Base-by-base conservation (phyloP, 2,329 filamentous ascomycete genomes). In the Aspergillus pseudonomiae region DNA sequence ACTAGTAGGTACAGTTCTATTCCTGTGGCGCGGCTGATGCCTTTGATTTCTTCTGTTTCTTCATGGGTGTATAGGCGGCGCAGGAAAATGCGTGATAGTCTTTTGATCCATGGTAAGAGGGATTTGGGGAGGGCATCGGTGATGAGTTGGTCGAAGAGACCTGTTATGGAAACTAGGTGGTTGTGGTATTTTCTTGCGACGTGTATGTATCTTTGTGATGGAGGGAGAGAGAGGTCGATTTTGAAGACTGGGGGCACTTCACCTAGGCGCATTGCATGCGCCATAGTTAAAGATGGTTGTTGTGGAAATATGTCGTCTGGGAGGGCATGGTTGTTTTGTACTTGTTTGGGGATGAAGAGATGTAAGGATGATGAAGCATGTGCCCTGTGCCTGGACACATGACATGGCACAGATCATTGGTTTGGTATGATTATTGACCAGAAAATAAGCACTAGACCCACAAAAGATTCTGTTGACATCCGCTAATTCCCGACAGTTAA, bases 1-100 rank as follows among this genome's bases (percentile, higher is more conserved):
- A 91, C 83, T 0, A 91, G 78, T 0, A 90, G 74, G 67, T 88
- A 86, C 72, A 90, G 78, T 1, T 84, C 79, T 4, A 90, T 78
- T 0, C 80, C 83, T 0, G 81, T 82, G 2, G 75, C 79, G 30
- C 77, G 72, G 30, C 82, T 80, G 41, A 91, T 87, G 0, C 88
- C 88, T 4, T 73, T 76, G n/a, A 91, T 74, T 72, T 91, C 88
- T 52, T 83, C 80, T 0, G 83, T 88, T 72, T 90, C 86, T 68
- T 90, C 87, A 0, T 74, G 60, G 21, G 79, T 81, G 70, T 85
- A 78, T 0, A 91, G 74, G 1, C 82, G 77, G 4, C 82, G 80
- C 12, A 90, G 71, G 12, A 83, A 71, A 0, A 84, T n/a, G 0
- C 77, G 77, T 0, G 85, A 81, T 1, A 85, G 36, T 14, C 71